phyloP scores from a whole-genome alignment of 2,329 filamentous ascomycete genomes.

The Neonectria magnoliae region DNA sequence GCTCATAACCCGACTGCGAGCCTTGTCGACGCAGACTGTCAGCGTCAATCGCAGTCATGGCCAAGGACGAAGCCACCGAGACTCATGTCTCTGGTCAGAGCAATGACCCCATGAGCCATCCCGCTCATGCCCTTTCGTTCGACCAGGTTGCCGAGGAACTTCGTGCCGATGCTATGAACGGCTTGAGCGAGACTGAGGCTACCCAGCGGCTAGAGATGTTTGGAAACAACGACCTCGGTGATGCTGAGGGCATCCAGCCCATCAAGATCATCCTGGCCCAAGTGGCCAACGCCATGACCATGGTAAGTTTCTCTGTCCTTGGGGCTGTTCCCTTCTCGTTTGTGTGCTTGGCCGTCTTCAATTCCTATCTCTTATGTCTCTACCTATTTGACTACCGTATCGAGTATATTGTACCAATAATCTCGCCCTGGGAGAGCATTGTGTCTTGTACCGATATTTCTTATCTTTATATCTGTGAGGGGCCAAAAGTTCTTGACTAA shows the following conservation, averaged over 20 bases:
- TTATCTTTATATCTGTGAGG: conserved; percentile 40
- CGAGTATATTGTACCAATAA: conserved; percentile 40
- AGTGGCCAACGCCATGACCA: conserved; percentile 75
- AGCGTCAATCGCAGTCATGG: conserved; percentile 31
- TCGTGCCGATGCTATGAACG: conserved; percentile 61
- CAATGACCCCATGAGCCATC: conserved; percentile 57
- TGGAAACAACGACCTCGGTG: conserved; percentile 67
- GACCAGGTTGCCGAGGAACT: conserved; percentile 63
- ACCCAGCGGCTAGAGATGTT: conserved; percentile 60
- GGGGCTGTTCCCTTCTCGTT: conserved; percentile 10
- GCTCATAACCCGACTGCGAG: not conserved
- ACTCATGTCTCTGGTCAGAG: conserved; percentile 48
- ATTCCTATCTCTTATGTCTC: conserved; percentile 47
- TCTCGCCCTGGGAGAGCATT: not conserved
- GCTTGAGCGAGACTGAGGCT: conserved; percentile 63
- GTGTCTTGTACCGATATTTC: not conserved
- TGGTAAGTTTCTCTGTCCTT: conserved; percentile 55
- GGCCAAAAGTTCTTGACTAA: conserved; percentile 43
- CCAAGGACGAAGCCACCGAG: conserved; percentile 32
- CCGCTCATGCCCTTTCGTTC: conserved; percentile 65
- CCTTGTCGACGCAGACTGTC: conserved; percentile 28
- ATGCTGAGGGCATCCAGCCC: conserved; percentile 59
- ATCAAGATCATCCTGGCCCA: conserved; percentile 70
- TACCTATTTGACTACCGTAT: conserved; percentile 57
- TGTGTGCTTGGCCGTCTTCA: conserved; percentile 41